These are phyloP conservation scores for Bryum argenteum DNA, from an alignment of 225 moss, liverwort and hornwort genomes.

Conservation along the genomic window DNA sequence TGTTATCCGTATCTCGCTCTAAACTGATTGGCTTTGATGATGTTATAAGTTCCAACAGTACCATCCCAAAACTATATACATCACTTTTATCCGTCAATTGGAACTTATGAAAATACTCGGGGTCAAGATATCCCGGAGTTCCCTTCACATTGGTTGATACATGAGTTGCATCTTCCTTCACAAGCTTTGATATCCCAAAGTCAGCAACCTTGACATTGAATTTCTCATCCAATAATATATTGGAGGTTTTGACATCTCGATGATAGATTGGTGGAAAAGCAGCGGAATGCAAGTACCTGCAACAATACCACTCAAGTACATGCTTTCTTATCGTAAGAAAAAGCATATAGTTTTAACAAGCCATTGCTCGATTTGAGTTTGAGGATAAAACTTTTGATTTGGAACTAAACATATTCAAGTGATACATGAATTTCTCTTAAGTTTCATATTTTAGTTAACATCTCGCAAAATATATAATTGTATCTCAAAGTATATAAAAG, in stretches of 20 bases:
- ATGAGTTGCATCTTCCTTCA: conserved; percentile 43
- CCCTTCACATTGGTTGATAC: conserved; percentile 46
- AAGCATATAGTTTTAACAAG: too few relatives aligned
- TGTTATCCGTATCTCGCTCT: background rate
- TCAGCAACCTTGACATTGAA: conserved; percentile 66
- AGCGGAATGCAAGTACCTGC: conserved; percentile 46
- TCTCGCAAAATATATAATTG: too few relatives aligned
- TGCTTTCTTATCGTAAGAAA: too few relatives aligned
- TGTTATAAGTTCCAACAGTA: conserved; percentile 58
- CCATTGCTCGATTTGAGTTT: too few relatives aligned
- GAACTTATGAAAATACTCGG: conserved; percentile 49
- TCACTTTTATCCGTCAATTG: conserved; percentile 57
- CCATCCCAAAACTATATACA: conserved; percentile 69
- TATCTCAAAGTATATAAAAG: too few relatives aligned
- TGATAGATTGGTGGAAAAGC: conserved; percentile 52
- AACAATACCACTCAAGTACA: too few relatives aligned
- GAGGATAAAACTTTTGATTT: too few relatives aligned
- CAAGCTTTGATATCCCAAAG: conserved; percentile 64
- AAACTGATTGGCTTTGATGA: background rate
- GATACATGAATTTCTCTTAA: too few relatives aligned
- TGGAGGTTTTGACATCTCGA: conserved; percentile 57
- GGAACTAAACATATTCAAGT: too few relatives aligned
- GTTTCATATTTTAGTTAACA: too few relatives aligned
- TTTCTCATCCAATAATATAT: conserved; percentile 54
- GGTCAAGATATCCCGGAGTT: conserved; percentile 50